These are phyloP conservation scores for Phaeosphaeriaceae sp. DNA, from an alignment of 2,329 filamentous ascomycete genomes.

Conservation along the genomic window DNA sequence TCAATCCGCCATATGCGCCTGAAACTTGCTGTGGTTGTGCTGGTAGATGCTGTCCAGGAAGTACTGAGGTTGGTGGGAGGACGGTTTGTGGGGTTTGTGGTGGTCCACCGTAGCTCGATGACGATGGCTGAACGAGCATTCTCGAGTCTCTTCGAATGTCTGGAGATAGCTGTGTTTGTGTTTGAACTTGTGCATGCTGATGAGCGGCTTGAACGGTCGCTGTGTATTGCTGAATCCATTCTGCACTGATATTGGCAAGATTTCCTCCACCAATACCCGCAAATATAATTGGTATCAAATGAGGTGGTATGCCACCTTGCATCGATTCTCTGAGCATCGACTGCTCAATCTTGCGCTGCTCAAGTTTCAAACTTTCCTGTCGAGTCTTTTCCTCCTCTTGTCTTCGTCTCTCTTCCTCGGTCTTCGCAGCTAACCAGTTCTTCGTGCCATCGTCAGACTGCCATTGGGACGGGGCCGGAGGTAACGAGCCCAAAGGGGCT, in stretches of 20 bases:
- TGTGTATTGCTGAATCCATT: constrained; percentile 59
- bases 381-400: constrained; percentile 62
- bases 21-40: constrained; percentile 49
- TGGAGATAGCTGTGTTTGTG: constrained; percentile 49
- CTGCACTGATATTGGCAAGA: constrained; percentile 56
- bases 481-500: constrained; percentile 50
- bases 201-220: constrained; percentile 53
- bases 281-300: constrained; percentile 61
- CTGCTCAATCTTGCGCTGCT: constrained; percentile 60
- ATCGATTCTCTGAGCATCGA: constrained; percentile 60
- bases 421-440: constrained; percentile 58
- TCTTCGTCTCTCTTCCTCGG: constrained; percentile 60
- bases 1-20: constrained; percentile 35
- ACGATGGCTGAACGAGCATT: constrained; percentile 49
- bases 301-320: constrained; percentile 58
- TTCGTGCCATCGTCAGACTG: constrained; percentile 60
- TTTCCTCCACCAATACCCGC: constrained; percentile 58
- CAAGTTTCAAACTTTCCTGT: constrained; percentile 57
- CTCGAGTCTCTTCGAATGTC: constrained; percentile 52
- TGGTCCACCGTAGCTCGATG: constrained; percentile 38
- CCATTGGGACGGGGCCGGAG: constrained; percentile 56
- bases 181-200: constrained; percentile 51
- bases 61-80: constrained; percentile 40
- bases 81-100: constrained; percentile 40
- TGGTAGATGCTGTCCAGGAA: constrained; percentile 47